Evolutionary conservation across 345 rosid genomes (phyloP).

Genomic region (Combretum micranthum): DNA sequence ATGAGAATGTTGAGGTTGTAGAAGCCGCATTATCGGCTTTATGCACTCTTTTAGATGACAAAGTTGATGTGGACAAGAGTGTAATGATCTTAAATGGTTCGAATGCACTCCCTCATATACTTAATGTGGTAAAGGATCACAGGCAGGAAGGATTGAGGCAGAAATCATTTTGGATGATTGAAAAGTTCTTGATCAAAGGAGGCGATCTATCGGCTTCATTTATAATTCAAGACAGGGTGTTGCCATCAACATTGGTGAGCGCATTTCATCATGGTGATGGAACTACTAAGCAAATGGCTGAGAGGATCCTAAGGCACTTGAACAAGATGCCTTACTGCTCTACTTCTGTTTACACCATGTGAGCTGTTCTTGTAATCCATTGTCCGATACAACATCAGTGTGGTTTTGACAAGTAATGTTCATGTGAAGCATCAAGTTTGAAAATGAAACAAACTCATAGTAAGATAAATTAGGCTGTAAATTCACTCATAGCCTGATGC

Average conservation of each 20-base stretch:
- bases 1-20: slow-evolving; percentile 66
- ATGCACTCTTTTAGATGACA: slow-evolving; percentile 75
- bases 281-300: slow-evolving; percentile 74
- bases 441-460: too few relatives aligned
- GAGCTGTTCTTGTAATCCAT: slow-evolving; percentile 2
- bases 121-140: slow-evolving; percentile 65
- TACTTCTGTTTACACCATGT: slow-evolving; percentile 28
- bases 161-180: slow-evolving; percentile 83
- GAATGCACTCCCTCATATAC: slow-evolving; percentile 43
- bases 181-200: slow-evolving; percentile 64
- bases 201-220: slow-evolving; percentile 42
- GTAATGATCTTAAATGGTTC: slow-evolving; percentile 46
- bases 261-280: slow-evolving; percentile 77
- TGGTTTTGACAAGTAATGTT: too few relatives aligned
- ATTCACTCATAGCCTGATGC: too few relatives aligned
- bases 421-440: too few relatives aligned
- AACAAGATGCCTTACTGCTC: slow-evolving; percentile 62
- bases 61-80: slow-evolving; percentile 68
- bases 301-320: slow-evolving; percentile 63
- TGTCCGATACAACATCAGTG: too few relatives aligned
- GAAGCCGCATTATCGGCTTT: slow-evolving; percentile 80
- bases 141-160: slow-evolving; percentile 57
- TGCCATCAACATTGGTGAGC: slow-evolving; percentile 57
- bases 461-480: too few relatives aligned
- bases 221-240: slow-evolving; percentile 63